Evolutionary conservation across 352 stramenopile genomes (phyloP), one percentile per base, ranked within the genome.

Genomic region (Phytopythium sindhum): DNA sequence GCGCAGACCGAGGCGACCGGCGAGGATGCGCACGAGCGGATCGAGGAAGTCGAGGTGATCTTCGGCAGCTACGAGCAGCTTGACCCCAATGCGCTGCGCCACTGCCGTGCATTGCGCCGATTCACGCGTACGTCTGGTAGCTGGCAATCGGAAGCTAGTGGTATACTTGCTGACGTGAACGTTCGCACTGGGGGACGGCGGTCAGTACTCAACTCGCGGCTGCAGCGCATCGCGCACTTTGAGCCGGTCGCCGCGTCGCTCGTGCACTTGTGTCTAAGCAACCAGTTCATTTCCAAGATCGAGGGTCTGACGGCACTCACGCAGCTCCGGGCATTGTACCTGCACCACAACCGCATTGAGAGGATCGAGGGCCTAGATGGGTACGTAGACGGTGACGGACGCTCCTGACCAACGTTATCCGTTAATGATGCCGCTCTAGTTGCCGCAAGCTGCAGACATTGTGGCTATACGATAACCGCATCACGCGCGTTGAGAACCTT

Each of bases 1-100:
- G 42, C 54, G 26, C 55, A 89, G 82, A 88, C 74, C 8, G 78
- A 86, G 44, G 57, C 64, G 19, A 86, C 77, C 7, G 86, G 85
- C 42, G 77, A 91, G 74, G 60, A 68, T 15, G 77, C 91, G 28
- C 84, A 93, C 54, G 80, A 81, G 23, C 62, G 66, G 14, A 54
- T 97, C 28, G 66, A 82, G 42, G 78, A 95, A 31, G 63, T 96
- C 55, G 86, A 97, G 71, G 73, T 96, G 41, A 95, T 96, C 65
- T 96, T 97, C 59, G 81, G 75, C 6, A 56, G 31, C 24, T 88
- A 87, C 19, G 65, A 85, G 35, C 70, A 74, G 21, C 69, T 95
- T 47, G 73, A 81, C 10, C 29, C 33, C 19, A 50, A 64, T 15
- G 79, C 79, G 21, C 45, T 94, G 19, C 73, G 64, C 10, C 71